A percentile compares a stretch with the other conserved stretches of the same genome.
phyloP scores from a whole-genome alignment of 192 early-diverging fungal genomes.

The Dimargaris cristalligena region DNA sequence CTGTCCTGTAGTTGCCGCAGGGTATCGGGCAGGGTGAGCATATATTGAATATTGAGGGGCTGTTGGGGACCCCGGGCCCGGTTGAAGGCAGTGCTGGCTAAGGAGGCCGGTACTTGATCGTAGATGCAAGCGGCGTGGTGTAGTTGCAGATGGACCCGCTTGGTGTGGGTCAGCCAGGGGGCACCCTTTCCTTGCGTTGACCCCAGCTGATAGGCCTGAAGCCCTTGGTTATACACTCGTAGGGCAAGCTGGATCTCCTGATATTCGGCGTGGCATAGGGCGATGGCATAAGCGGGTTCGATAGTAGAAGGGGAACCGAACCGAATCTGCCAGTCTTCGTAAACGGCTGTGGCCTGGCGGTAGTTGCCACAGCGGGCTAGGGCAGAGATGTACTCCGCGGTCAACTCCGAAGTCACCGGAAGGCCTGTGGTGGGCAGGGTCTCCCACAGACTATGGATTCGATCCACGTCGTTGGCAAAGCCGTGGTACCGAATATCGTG shows the following conservation, averaged over 20 bases:
- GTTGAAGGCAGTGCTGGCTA: background rate
- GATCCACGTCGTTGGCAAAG: constrained; percentile 2
- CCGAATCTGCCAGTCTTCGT: background rate
- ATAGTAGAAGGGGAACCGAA: background rate
- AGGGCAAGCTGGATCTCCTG: background rate
- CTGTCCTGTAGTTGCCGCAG: background rate
- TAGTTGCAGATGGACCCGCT: background rate
- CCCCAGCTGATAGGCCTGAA: background rate
- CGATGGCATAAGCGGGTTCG: background rate
- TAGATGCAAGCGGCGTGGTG: constrained; percentile 4
- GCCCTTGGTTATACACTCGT: background rate
- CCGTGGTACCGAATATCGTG: constrained; percentile 8
- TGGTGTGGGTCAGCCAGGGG: background rate
- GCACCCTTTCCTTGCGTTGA: background rate
- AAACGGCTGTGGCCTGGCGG: background rate
- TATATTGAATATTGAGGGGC: background rate
- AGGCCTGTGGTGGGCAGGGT: background rate
- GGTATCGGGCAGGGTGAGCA: background rate
- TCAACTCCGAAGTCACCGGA: background rate
- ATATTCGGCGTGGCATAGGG: background rate
- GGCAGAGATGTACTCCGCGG: constrained; percentile 1
- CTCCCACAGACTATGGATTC: constrained; percentile 1
- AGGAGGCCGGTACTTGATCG: background rate
- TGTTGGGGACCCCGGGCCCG: background rate
- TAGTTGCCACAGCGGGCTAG: constrained; percentile 3